Evolutionary conservation across 306 rosid genomes (phyloP).

Genomic region (Alnus glutinosa): DNA sequence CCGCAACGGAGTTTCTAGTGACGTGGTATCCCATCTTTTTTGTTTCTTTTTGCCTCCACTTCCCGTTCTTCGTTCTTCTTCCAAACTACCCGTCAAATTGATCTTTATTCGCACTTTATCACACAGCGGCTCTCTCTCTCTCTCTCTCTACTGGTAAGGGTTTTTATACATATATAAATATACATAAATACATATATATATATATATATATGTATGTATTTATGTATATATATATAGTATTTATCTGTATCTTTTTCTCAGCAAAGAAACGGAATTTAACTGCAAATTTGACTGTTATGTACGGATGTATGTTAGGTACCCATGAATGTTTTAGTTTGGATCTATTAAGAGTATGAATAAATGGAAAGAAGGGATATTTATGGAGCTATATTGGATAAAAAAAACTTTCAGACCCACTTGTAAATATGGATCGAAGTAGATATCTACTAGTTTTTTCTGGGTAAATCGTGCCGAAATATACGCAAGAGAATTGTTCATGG

Average conservation of each 20-base stretch:
- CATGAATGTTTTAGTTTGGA: background rate
- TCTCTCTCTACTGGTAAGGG: constrained; percentile 19
- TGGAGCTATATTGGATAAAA: background rate
- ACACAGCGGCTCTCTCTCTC: background rate
- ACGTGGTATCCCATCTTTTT: background rate
- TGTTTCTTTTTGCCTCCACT: background rate
- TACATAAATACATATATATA: too few relatives aligned
- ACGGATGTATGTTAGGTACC: background rate
- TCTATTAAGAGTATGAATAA: background rate
- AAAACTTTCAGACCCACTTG: background rate
- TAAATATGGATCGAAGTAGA: background rate
- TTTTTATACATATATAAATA: too few relatives aligned
- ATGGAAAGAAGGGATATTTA: background rate
- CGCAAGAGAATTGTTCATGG: background rate
- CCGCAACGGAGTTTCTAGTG: background rate
- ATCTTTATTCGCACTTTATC: background rate
- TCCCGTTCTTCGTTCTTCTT: background rate
- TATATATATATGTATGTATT: too few relatives aligned
- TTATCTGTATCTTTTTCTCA: too few relatives aligned
- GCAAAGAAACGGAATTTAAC: too few relatives aligned
- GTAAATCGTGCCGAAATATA: background rate
- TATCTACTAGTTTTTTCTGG: background rate
- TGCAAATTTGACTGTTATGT: too few relatives aligned
- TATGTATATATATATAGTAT: too few relatives aligned
- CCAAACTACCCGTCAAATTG: background rate